phyloP scores from a whole-genome alignment of 495 filamentous ascomycete genomes.

The Beverwykella pulmonaria region DNA sequence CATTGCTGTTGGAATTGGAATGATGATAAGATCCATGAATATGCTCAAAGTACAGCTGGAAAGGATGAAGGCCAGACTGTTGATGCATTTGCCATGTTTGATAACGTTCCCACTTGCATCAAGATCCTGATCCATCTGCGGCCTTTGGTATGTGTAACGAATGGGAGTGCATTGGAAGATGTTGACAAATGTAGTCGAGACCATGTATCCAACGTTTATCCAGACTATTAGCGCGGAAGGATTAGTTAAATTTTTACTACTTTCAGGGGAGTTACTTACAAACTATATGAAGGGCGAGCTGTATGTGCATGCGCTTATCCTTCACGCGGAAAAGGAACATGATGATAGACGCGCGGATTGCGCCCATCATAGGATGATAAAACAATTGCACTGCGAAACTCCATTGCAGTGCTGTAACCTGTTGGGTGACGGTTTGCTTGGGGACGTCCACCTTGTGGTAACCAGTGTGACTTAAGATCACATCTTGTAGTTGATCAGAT shows the following conservation, averaged over 20 bases:
- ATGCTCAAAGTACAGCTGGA: slow-evolving; percentile 51
- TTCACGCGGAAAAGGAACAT: slow-evolving; percentile 56
- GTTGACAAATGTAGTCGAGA: slow-evolving; percentile 59
- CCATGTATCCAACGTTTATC: slow-evolving; percentile 56
- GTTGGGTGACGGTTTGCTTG: slow-evolving; percentile 19
- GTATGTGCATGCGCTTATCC: slow-evolving; percentile 44
- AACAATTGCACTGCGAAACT: slow-evolving; percentile 61
- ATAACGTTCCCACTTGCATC: slow-evolving; percentile 45
- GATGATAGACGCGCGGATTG: slow-evolving; percentile 61
- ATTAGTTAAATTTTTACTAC: background rate
- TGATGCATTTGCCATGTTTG: slow-evolving; percentile 49
- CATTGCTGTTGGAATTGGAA: slow-evolving; percentile 54
- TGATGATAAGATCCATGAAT: slow-evolving; percentile 53
- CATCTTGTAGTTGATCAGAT: slow-evolving; percentile 12
- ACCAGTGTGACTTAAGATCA: slow-evolving; percentile 27
- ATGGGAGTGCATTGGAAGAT: slow-evolving; percentile 61
- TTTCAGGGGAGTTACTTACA: slow-evolving; percentile 5
- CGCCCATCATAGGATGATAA: slow-evolving; percentile 65
- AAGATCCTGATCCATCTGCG: slow-evolving; percentile 33
- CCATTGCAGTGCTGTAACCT: slow-evolving; percentile 23
- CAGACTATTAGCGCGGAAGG: slow-evolving; percentile 33
- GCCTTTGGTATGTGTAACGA: slow-evolving; percentile 37
- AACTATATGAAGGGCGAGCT: slow-evolving; percentile 49
- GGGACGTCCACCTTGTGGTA: slow-evolving; percentile 32
- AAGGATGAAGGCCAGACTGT: slow-evolving; percentile 50